Evolutionary conservation across 2,329 filamentous ascomycete genomes (phyloP).

Genomic region (Aspergillus nomiae): DNA sequence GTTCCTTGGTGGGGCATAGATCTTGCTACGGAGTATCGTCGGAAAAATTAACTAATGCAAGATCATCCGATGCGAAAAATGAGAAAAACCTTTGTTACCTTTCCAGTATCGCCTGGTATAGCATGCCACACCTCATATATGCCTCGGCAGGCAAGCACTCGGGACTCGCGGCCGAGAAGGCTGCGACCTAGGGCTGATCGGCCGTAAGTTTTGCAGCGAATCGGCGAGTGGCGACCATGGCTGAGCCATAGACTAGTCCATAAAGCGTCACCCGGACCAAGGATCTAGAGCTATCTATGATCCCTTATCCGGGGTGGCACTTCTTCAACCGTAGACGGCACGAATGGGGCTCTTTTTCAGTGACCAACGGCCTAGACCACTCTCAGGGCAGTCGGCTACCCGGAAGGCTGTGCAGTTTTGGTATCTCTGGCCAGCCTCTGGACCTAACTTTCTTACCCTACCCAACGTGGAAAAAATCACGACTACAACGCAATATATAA

Average conservation of each 20-base stretch:
- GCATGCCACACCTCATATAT: not conserved
- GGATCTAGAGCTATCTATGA: constrained; percentile 12
- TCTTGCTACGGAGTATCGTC: not conserved
- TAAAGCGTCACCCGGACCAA: not conserved
- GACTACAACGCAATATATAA: not conserved
- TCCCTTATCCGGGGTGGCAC: constrained; percentile 13
- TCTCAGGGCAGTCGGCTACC: not conserved
- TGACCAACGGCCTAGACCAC: not conserved
- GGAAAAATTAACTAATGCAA: not conserved
- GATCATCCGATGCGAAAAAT: not conserved
- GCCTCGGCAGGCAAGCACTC: not conserved
- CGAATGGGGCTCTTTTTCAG: not conserved
- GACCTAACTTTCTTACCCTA: not conserved
- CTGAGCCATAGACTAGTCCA: constrained; percentile 9
- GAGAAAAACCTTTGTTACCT: not conserved
- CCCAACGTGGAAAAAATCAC: not conserved
- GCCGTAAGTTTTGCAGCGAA: not conserved
- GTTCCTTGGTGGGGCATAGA: not conserved
- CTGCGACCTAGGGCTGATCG: not conserved
- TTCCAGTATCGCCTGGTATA: not conserved
- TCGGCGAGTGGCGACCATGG: constrained; percentile 8
- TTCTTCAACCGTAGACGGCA: not conserved
- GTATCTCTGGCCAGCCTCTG: not conserved
- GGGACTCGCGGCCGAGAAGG: not conserved
- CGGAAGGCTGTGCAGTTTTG: not conserved